These are phyloP conservation scores for Solidago caesia DNA, from an alignment of 129 eudicot genomes.

Conservation along the genomic window DNA sequence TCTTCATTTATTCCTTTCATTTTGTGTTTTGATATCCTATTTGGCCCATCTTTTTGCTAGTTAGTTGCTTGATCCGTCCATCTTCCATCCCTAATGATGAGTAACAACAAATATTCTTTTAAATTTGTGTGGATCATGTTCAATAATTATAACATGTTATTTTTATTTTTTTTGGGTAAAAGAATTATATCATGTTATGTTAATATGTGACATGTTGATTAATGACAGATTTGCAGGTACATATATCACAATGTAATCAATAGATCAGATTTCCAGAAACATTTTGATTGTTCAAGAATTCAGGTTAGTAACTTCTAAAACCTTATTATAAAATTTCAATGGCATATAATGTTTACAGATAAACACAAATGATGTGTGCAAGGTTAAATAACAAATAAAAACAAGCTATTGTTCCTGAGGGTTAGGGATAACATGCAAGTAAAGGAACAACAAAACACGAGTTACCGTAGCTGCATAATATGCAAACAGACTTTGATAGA, in stretches of 20 bases:
- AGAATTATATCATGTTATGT: background rate
- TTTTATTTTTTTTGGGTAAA: slow-evolving; percentile 38
- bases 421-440: slow-evolving; percentile 28
- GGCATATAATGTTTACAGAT: slow-evolving; percentile 23
- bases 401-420: slow-evolving; percentile 44
- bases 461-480: slow-evolving; percentile 36
- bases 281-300: slow-evolving; percentile 48
- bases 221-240: slow-evolving; percentile 42
- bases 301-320: slow-evolving; percentile 34
- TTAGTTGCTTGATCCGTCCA: background rate
- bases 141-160: background rate
- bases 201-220: slow-evolving; percentile 6
- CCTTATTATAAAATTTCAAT: background rate
- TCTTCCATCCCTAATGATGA: background rate
- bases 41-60: too few relatives aligned
- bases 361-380: slow-evolving; percentile 15
- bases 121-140: background rate
- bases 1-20: too few relatives aligned
- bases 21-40: too few relatives aligned
- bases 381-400: slow-evolving; percentile 49
- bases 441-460: slow-evolving; percentile 25
- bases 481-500: slow-evolving; percentile 39
- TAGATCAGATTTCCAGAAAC: slow-evolving; percentile 44
- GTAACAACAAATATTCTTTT: background rate
- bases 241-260: slow-evolving; percentile 40